Percentiles rank a stretch among this genome's conserved stretches.
Conservation (phyloP, 495 filamentous ascomycete genomes). For the Talaromyces adpressus region DNA sequence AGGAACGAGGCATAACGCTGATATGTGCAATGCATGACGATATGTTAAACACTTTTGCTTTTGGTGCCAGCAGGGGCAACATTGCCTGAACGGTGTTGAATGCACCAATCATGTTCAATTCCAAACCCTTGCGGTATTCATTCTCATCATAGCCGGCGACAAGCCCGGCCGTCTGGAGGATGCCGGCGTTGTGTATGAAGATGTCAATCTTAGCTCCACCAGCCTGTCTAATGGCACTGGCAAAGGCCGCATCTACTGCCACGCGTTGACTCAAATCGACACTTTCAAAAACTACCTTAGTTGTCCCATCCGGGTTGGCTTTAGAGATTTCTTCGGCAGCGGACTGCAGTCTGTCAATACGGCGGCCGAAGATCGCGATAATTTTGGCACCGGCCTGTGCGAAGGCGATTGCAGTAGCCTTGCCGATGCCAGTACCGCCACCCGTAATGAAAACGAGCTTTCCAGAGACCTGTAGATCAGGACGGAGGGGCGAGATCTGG, state of each 20-base stretch:
- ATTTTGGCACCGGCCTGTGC: constrained; percentile 26
- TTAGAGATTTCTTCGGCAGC: constrained; percentile 8
- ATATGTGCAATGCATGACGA: background rate
- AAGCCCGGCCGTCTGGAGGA: background rate
- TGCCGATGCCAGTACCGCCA: constrained; percentile 33
- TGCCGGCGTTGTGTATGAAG: constrained; percentile 79
- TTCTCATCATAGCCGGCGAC: background rate
- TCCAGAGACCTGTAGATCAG: constrained; percentile 30
- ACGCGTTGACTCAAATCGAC: constrained; percentile 32
- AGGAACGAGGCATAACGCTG: background rate
- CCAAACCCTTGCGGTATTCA: background rate
- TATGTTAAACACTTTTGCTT: background rate
- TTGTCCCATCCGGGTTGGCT: constrained; percentile 3
- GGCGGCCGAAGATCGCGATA: constrained; percentile 30
- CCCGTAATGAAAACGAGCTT: constrained; percentile 44
- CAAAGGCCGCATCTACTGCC: constrained; percentile 32
- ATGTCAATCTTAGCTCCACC: constrained; percentile 45
- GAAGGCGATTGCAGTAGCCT: constrained; percentile 30
- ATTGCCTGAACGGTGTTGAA: background rate
- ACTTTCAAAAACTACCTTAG: constrained; percentile 18
- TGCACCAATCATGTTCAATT: background rate
- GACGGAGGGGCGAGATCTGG: constrained; percentile 29
- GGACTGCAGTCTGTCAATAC: constrained; percentile 14
- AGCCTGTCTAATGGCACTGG: constrained; percentile 9
- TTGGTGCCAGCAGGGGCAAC: background rate